Evolutionary conservation across 1,284 basidiomycete species (phyloP).

Genomic region (Pulchroboletus neoregius): DNA sequence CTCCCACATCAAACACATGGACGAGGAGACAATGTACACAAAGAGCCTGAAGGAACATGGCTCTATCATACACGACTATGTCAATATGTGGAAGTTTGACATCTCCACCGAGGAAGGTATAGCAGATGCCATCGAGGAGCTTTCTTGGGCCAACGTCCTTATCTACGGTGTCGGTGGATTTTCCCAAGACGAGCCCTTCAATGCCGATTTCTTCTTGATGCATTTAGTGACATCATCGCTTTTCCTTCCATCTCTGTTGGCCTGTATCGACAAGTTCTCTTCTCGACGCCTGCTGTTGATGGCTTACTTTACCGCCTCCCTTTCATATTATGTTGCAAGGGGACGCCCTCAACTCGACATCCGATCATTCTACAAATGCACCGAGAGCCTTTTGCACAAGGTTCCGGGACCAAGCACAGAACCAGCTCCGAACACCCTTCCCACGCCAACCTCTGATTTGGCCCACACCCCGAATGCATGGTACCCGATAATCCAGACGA

Average conservation of each 20-base stretch:
- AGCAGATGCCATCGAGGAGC: constrained; percentile 37
- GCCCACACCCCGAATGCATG: constrained; percentile 47
- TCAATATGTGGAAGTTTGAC: constrained; percentile 48
- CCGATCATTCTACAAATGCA: constrained; percentile 34
- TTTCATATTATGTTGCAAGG: constrained; percentile 38
- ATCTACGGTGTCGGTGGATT: constrained; percentile 44
- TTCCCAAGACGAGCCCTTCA: constrained; percentile 30
- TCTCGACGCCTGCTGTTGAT: constrained; percentile 37
- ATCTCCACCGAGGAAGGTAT: constrained; percentile 29
- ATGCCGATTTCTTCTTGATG: constrained; percentile 43
- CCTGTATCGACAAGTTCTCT: constrained; percentile 27
- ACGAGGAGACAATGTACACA: constrained; percentile 23
- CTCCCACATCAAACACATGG: too few relatives aligned
- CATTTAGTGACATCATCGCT: constrained; percentile 46
- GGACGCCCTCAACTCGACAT: constrained; percentile 38
- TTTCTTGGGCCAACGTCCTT: constrained; percentile 39
- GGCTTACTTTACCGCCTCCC: constrained; percentile 36
- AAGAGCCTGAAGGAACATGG: constrained; percentile 37
- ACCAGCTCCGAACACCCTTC: constrained; percentile 34
- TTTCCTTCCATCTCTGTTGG: constrained; percentile 38
- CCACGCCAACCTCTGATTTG: constrained; percentile 27
- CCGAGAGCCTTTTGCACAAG: constrained; percentile 20
- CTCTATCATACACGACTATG: constrained; percentile 40
- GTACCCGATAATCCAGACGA: constrained; percentile 44
- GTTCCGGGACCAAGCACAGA: constrained; percentile 34